Percentiles rank a stretch among this genome's conserved stretches.
phyloP scores from a whole-genome alignment of 2,329 filamentous ascomycete genomes.

The Parascedosporium putredinis region DNA sequence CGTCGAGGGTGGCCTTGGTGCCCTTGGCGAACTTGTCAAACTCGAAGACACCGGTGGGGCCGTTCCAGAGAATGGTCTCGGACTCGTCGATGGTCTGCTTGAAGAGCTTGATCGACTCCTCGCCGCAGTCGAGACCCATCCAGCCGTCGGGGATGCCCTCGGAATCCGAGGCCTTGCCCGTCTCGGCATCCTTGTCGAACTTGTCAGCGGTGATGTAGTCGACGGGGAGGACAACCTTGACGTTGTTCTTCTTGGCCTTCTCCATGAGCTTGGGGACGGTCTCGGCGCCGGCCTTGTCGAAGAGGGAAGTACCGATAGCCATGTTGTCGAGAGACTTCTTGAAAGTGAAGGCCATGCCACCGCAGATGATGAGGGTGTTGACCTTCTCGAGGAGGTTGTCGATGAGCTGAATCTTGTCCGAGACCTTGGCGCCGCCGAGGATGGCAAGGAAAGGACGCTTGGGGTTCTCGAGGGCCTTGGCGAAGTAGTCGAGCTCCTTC shows the following conservation, averaged over 20 bases:
- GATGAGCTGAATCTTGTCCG: conserved; percentile 99
- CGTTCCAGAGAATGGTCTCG: conserved; percentile 98
- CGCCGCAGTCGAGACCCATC: conserved; percentile 95
- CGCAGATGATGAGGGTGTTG: conserved; percentile 91
- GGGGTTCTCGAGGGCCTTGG: conserved; percentile 86
- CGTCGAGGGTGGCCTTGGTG: conserved; percentile 86
- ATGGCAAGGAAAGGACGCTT: conserved; percentile 97
- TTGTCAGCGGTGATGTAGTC: conserved; percentile 97
- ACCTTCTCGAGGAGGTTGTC: conserved; percentile 98
- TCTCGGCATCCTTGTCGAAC: conserved; percentile 76
- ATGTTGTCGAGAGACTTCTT: conserved; percentile 96
- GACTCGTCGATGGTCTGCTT: conserved; percentile 76
- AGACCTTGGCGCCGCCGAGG: conserved; percentile 95
- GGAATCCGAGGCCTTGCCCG: conserved; percentile 71
- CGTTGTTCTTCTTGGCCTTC: conserved; percentile 94
- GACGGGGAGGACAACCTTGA: conserved; percentile 87
- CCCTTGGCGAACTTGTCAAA: conserved; percentile 87
- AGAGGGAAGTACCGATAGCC: conserved; percentile 81
- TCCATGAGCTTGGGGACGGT: conserved; percentile 78
- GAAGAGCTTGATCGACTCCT: conserved; percentile 81
- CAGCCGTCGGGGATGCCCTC: conserved; percentile 86
- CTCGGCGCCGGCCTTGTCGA: conserved; percentile 89
- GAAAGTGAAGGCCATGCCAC: conserved; percentile 99
- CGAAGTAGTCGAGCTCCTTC: conserved; percentile 99
- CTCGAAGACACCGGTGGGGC: conserved; percentile 94